These are phyloP conservation scores for Candida adriatica DNA, from an alignment of 805 yeast species.

Conservation along the genomic window DNA sequence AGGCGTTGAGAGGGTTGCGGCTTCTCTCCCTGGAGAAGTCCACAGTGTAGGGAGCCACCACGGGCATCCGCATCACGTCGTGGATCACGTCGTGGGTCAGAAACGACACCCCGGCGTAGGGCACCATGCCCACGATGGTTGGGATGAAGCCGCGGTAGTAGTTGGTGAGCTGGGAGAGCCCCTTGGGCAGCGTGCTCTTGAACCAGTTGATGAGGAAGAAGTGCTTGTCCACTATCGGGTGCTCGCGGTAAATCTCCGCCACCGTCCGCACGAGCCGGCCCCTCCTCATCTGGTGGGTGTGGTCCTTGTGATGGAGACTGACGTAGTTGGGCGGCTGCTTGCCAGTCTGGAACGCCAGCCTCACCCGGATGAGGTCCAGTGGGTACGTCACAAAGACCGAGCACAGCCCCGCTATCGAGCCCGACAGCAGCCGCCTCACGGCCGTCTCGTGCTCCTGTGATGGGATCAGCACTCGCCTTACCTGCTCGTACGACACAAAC, in stretches of 20 bases:
- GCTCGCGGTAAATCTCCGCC: slow-evolving; percentile 20
- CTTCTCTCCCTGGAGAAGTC: slow-evolving; percentile 15
- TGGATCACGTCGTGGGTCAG: slow-evolving; percentile 89
- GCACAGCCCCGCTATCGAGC: slow-evolving; percentile 83
- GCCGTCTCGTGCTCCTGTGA: slow-evolving; percentile 70
- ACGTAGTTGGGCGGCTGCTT: slow-evolving; percentile 9
- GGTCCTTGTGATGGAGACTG: slow-evolving; percentile 17
- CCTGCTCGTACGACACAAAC: slow-evolving; percentile 93
- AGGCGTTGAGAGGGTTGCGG: slow-evolving; percentile 66
- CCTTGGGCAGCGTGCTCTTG: slow-evolving; percentile 15
- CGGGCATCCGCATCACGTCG: slow-evolving; percentile 68
- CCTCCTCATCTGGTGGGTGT: slow-evolving; percentile 23
- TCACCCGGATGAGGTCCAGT: slow-evolving; percentile 79
- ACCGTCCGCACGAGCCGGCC: slow-evolving; percentile 23
- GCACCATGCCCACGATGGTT: slow-evolving; percentile 91
- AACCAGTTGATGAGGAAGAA: slow-evolving; percentile 17
- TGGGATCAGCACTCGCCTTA: slow-evolving; percentile 74
- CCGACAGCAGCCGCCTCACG: slow-evolving; percentile 73
- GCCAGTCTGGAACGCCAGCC: slow-evolving; percentile 83
- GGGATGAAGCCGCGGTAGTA: slow-evolving; percentile 94
- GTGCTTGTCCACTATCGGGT: slow-evolving; percentile 18
- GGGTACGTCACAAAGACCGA: slow-evolving; percentile 91
- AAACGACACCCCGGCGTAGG: slow-evolving; percentile 96
- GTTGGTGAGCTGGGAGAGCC: slow-evolving; percentile 33
- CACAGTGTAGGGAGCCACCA: slow-evolving; percentile 48